A percentile compares a stretch with the other conserved stretches of the same genome.
phyloP scores from a whole-genome alignment of 73 alveolate genomes.

The Paramecium sexaurelia region DNA sequence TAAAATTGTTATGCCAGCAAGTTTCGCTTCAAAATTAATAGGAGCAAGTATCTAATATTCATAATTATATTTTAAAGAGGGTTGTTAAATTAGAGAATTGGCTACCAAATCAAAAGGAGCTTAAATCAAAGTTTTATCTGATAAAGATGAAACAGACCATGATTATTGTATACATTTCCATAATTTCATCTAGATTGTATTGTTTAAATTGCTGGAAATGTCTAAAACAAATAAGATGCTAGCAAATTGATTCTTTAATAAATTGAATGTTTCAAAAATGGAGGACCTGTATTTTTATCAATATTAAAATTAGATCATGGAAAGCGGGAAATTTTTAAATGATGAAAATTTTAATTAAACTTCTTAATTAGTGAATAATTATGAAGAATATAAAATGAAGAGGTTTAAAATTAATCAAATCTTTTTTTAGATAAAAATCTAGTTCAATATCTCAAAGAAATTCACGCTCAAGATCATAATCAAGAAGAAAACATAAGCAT shows the following conservation, averaged over 20 bases:
- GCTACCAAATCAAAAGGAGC: conserved; percentile 67
- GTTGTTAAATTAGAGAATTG: conserved; percentile 61
- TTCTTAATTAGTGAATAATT: background rate
- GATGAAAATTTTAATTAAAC: conserved; percentile 9
- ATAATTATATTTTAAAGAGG: background rate
- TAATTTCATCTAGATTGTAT: background rate
- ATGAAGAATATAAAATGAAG: background rate
- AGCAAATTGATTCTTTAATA: conserved; percentile 46
- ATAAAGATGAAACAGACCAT: conserved; percentile 56
- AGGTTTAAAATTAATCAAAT: background rate
- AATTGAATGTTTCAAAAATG: conserved; percentile 62
- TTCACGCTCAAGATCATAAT: background rate
- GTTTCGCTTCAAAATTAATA: conserved; percentile 31
- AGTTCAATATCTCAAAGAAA: background rate
- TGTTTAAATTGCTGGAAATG: conserved; percentile 50
- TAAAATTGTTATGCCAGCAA: conserved; percentile 39
- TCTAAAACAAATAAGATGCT: conserved; percentile 55
- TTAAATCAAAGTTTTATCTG: conserved; percentile 59
- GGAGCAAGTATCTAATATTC: conserved; percentile 24
- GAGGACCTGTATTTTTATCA: conserved; percentile 62
- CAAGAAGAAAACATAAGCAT: background rate
- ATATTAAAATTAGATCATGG: background rate
- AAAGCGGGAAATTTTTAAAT: conserved; percentile 55
- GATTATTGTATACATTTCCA: background rate
- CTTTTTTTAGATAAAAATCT: background rate